Conservation (phyloP, 2,329 filamentous ascomycete genomes). For the Penicillium sp. region DNA sequence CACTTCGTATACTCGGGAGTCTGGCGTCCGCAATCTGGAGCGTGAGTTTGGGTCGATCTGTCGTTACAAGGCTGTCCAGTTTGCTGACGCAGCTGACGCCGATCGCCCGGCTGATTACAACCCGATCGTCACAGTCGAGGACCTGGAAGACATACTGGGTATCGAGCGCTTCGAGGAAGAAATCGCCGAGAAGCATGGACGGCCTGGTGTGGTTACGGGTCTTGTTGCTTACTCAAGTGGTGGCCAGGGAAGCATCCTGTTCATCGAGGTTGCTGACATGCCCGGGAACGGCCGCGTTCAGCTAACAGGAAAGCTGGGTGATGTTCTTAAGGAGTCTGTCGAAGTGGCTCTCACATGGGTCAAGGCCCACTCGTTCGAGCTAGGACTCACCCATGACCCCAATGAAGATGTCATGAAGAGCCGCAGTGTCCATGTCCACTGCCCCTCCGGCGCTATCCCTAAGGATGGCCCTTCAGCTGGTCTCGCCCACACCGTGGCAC, state of each 20-base stretch:
- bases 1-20: slow-evolving; percentile 92
- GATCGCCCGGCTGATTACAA: slow-evolving; percentile 68
- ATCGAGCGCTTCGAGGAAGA: slow-evolving; percentile 94
- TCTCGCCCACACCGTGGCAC: slow-evolving; percentile 86
- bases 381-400: slow-evolving; percentile 76
- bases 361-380: slow-evolving; percentile 87
- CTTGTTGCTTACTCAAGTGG: slow-evolving; percentile 92
- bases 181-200: slow-evolving; percentile 76
- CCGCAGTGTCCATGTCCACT: slow-evolving; percentile 92
- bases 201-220: slow-evolving; percentile 91
- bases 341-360: slow-evolving; percentile 97
- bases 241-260: slow-evolving; percentile 91
- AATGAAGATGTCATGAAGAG: slow-evolving; percentile 94
- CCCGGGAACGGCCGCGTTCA: slow-evolving; percentile 88
- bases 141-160: slow-evolving; percentile 86
- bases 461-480: slow-evolving; percentile 86
- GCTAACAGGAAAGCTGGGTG: slow-evolving; percentile 91
- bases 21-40: slow-evolving; percentile 92
- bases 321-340: slow-evolving; percentile 94
- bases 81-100: slow-evolving; percentile 80
- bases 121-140: slow-evolving; percentile 68
- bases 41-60: slow-evolving; percentile 93
- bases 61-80: slow-evolving; percentile 92
- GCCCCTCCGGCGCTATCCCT: slow-evolving; percentile 88
- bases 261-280: slow-evolving; percentile 98